These are phyloP conservation scores for Canariomyces notabilis DNA, from an alignment of 2,329 filamentous ascomycete species.

Conservation along the genomic window DNA sequence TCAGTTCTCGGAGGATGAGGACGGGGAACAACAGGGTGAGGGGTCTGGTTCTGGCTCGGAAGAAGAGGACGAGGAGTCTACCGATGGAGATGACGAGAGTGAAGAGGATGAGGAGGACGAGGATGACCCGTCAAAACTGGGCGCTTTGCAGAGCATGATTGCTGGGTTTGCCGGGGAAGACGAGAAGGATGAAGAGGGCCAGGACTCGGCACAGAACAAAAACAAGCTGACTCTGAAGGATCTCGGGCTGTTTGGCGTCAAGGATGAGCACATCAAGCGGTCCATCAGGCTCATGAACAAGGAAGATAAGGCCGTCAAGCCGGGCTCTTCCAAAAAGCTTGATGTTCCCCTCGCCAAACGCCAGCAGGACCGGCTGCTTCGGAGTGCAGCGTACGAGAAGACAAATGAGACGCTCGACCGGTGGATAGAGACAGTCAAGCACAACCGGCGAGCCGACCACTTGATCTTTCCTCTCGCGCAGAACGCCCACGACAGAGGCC, in stretches of 20 bases:
- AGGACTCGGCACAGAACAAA: constrained; percentile 46
- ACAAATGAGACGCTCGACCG: constrained; percentile 84
- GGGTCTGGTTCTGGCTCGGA: constrained; percentile 40
- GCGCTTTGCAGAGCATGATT: constrained; percentile 64
- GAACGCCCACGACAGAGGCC: constrained; percentile 56
- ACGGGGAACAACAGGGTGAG: constrained; percentile 42
- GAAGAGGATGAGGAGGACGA: constrained; percentile 37
- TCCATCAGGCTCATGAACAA: constrained; percentile 70
- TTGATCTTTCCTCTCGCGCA: constrained; percentile 80
- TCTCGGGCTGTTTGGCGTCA: constrained; percentile 64
- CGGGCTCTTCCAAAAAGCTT: constrained; percentile 63
- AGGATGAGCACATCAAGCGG: constrained; percentile 71
- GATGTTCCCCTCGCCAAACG: constrained; percentile 77
- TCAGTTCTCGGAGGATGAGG: constrained; percentile 48
- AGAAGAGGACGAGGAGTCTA: constrained; percentile 37
- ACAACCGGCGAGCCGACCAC: constrained; percentile 87
- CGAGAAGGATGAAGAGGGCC: constrained; percentile 42
- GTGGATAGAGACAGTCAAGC: constrained; percentile 94
- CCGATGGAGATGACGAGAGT: constrained; percentile 34
- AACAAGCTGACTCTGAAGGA: constrained; percentile 71
- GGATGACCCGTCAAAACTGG: constrained; percentile 52
- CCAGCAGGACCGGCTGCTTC: constrained; percentile 80
- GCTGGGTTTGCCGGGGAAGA: constrained; percentile 63
- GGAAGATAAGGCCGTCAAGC: constrained; percentile 52
- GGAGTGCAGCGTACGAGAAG: constrained; percentile 78